Percentiles rank a stretch among this genome's conserved stretches.
These are phyloP conservation scores for Phtheirospermum japonicum DNA, from an alignment of 257 asterid genomes.

Conservation along the genomic window DNA sequence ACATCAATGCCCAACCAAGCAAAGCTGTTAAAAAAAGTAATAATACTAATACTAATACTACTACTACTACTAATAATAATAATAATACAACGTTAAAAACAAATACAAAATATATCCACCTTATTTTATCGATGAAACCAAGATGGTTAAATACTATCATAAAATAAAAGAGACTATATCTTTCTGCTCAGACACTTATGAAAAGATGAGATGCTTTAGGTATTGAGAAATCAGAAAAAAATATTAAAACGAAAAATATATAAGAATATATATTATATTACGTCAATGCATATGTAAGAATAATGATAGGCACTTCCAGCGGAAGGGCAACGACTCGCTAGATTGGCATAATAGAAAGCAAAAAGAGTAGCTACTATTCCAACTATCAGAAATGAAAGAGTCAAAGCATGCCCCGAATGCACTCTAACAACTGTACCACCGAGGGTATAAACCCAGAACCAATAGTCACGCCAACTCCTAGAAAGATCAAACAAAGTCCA, in stretches of 20 bases:
- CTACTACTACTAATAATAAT: too few species aligned
- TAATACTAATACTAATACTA: too few species aligned
- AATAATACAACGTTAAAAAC: too few species aligned
- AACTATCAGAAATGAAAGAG: slow-evolving; percentile 79
- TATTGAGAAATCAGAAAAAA: neutral
- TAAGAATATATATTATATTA: slow-evolving; percentile 26
- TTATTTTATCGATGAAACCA: too few species aligned
- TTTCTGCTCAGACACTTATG: neutral
- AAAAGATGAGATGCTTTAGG: neutral
- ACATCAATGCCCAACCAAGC: slow-evolving; percentile 92
- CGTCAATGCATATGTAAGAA: slow-evolving; percentile 83
- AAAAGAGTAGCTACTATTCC: slow-evolving; percentile 94
- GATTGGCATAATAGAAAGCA: slow-evolving; percentile 86
- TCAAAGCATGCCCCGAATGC: slow-evolving; percentile 87
- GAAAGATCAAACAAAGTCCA: slow-evolving; percentile 31
- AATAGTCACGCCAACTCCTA: slow-evolving; percentile 86
- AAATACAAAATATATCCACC: neutral
- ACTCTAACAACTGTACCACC: slow-evolving; percentile 90
- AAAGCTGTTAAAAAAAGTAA: slow-evolving; percentile 44
- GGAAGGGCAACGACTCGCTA: slow-evolving; percentile 83
- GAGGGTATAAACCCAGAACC: slow-evolving; percentile 88
- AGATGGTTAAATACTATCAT: too few species aligned
- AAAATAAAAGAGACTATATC: too few species aligned
- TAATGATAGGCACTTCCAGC: slow-evolving; percentile 98
- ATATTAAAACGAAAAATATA: neutral